A percentile compares a stretch with the other conserved stretches of the same genome.
These are phyloP conservation scores for Fraxinus velutina DNA, from an alignment of 305 asterid genomes.

Conservation along the genomic window DNA sequence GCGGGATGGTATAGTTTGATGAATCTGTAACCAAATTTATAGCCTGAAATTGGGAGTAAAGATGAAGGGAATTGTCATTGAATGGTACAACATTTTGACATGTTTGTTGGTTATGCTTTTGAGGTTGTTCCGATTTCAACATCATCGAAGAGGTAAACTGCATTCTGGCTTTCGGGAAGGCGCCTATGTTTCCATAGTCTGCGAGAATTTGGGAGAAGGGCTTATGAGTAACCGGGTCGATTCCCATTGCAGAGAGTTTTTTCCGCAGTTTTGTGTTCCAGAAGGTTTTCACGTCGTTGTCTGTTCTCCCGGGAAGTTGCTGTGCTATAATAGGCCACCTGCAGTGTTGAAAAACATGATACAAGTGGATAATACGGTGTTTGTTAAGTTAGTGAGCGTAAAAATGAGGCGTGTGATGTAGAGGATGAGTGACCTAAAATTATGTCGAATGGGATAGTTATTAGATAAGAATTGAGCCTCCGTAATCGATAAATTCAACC, in stretches of 20 bases:
- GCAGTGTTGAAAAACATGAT: neutral
- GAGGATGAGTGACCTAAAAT: neutral
- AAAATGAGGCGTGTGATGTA: neutral
- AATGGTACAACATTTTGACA: slow-evolving; percentile 7
- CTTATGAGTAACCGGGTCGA: slow-evolving; percentile 89
- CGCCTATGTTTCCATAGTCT: slow-evolving; percentile 77
- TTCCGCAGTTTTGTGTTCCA: slow-evolving; percentile 85
- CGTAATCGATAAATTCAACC: neutral
- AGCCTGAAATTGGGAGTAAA: slow-evolving; percentile 64
- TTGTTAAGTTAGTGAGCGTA: neutral
- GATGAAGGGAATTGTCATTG: slow-evolving; percentile 31
- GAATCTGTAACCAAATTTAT: slow-evolving; percentile 52
- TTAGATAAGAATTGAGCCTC: neutral
- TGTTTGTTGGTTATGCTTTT: slow-evolving; percentile 11
- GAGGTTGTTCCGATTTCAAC: slow-evolving; percentile 27
- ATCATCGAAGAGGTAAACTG: slow-evolving; percentile 39
- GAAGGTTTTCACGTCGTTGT: slow-evolving; percentile 58
- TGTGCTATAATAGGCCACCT: slow-evolving; percentile 90
- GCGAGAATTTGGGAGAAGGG: slow-evolving; percentile 90
- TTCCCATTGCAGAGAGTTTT: slow-evolving; percentile 85
- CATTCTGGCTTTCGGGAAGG: slow-evolving; percentile 49
- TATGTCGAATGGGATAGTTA: neutral
- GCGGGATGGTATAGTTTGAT: slow-evolving; percentile 22
- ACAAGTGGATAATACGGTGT: neutral
- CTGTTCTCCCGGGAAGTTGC: slow-evolving; percentile 70